Base-by-base conservation (phyloP, 2,329 filamentous ascomycete genomes). In the Cercospora citrullina region DNA sequence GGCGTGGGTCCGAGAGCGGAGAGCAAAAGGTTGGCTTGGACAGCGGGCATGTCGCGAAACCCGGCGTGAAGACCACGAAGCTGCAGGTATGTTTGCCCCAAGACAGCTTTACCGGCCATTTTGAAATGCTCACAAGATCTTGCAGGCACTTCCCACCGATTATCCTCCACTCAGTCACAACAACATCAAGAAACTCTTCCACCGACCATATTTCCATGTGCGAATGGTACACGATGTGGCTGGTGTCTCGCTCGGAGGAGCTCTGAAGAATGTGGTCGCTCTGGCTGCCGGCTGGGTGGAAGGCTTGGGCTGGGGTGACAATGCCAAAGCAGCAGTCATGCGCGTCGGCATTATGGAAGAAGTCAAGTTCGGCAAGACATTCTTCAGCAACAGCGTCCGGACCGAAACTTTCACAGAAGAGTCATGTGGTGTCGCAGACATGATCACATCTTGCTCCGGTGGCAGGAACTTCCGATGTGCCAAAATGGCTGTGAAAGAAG, bases 301-400 rank as follows among this genome's bases (percentile, higher is more conserved):
- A 72, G 95, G 95, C 39, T 88, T 94, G 69, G 94, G 94, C 72
- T 99, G 95, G 94, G 95, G 95, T 76, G 94, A 98, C 84, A 99
- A 98, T 75, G 94, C 94, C 72, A 98, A 99, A 84, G 93, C 95
- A n/a, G 95, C 95, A 57, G 90, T 99, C 69, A 98, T 99, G 93
- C 91, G 95, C 51, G 91, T 98, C 21, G 95, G 95, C 7, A 87
- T 99, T 57, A 86, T 97, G 74, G 95, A 99, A 82, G 97, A 97
- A 90, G 93, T 98, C 76, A 91, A 91, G 78, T 99, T 99, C 74
- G 94, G 94, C 72, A 93, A 94, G 80, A 89, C 91, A 75, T 99
- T 98, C 84, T 99, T 98, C 79, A 88, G 89, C 18, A 87, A 94
- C 75, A 92, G 91, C 0, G 90, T 95, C 28, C 87, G 91, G 72